Evolutionary conservation across 352 stramenopile genomes (phyloP).

Genomic region (Phytophthora kernoviae): DNA sequence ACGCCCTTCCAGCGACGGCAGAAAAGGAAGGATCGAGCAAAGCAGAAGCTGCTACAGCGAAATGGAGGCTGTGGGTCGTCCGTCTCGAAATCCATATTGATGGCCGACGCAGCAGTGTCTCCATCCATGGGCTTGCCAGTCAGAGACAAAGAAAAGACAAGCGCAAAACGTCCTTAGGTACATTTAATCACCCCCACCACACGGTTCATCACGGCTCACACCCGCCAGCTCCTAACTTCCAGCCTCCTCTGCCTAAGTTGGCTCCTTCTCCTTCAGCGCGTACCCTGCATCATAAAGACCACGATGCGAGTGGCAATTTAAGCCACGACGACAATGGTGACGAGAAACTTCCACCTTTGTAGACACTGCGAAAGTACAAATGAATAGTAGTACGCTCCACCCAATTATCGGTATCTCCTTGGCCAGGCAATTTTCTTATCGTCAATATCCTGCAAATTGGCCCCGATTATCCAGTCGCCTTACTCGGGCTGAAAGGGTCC

Average conservation of each 20-base stretch:
- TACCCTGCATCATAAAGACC: constrained; percentile 30
- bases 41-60: constrained; percentile 48
- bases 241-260: constrained; percentile 57
- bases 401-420: constrained; percentile 9
- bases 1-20: constrained; percentile 57
- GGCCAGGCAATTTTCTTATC: constrained; percentile 13
- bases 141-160: constrained; percentile 51
- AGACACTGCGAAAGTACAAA: constrained; percentile 22
- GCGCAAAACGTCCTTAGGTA: constrained; percentile 15
- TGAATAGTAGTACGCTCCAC: no score
- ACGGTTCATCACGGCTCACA: constrained; percentile 22
- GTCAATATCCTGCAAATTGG: constrained; percentile 4
- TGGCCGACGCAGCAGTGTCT: constrained; percentile 36
- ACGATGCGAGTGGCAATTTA: constrained; percentile 13
- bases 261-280: constrained; percentile 40
- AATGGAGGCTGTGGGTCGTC: constrained; percentile 20
- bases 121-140: constrained; percentile 14
- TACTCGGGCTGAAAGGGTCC: constrained; percentile 53
- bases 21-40: constrained; percentile 52
- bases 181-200: constrained; percentile 14
- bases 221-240: constrained; percentile 18
- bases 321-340: constrained; percentile 19
- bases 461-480: constrained; percentile 3
- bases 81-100: constrained; percentile 57
- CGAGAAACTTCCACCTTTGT: constrained; percentile 58